Base-by-base conservation (phyloP, 495 filamentous ascomycete genomes). In the Hypoxylon subgilvum region DNA sequence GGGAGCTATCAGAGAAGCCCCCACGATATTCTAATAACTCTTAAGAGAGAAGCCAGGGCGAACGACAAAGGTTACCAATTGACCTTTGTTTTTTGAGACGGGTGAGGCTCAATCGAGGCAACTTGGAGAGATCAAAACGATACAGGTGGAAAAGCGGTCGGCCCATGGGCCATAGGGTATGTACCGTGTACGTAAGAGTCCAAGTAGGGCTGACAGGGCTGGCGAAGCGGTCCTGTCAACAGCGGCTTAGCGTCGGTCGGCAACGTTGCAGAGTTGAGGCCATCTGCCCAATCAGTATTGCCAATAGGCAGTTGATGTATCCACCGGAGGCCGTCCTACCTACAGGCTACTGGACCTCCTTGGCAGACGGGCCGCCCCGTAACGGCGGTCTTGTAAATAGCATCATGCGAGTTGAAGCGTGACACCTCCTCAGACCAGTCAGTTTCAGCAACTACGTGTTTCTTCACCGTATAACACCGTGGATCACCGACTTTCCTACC, bases 131-230 rank as follows among this genome's bases (percentile, higher is more conserved):
- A 41, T 40, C 28, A 23, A 41, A 16, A 50, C 31, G 41, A 43
- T n/a, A n/a, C n/a, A n/a, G n/a, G n/a, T 14, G 54, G 9, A 60
- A 59, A 23, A 46, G 55, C 42, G 45, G 55, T 49, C 49, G 54
- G 38, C 17, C 17, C 44, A 30, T 43, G 41, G 47, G 13, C 16
- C n/a, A 9, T 42, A 46, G 39, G 44, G 45, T 52, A 61, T 22
- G 52, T 39, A 46, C n/a, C n/a, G n/a, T n/a, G n/a, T n/a, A n/a
- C n/a, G n/a, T n/a, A n/a, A n/a, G 52, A 45, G 50, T 28, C 32
- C 16, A 30, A 25, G 18, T 57, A 66, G 58, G 63, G 63, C 59
- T 63, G 34, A 35, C 32, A 67, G 64, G 64, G 64, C 59, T 67
- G 60, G 54, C 19, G 27, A 18, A 44, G 57, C 52, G 60, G 52